These are phyloP conservation scores for Oidiodendron maius DNA, from an alignment of 495 filamentous ascomycete genomes.

Conservation along the genomic window DNA sequence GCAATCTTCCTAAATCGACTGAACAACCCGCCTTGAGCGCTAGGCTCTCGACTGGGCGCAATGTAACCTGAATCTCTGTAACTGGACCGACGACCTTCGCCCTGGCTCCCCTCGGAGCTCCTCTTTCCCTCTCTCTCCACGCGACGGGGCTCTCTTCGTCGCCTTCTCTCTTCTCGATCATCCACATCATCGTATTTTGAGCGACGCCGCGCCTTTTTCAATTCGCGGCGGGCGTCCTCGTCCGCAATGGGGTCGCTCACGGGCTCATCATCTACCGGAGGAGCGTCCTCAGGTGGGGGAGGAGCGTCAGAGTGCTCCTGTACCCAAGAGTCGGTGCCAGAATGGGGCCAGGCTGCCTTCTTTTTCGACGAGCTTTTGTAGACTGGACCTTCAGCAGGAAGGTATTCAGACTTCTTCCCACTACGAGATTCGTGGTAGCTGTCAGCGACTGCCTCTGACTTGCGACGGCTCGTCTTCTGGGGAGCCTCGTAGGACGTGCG, in stretches of 20 bases:
- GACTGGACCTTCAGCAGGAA: conserved; percentile 24
- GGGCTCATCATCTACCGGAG: conserved; percentile 21
- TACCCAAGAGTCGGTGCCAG: conserved; percentile 52
- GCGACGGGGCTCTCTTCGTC: conserved; percentile 38
- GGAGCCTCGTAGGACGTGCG: conserved; percentile 26
- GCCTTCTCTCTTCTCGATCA: conserved; percentile 35
- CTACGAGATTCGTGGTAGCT: conserved; percentile 37
- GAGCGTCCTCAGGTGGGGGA: conserved; percentile 37
- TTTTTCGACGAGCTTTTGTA: conserved; percentile 20
- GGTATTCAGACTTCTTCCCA: conserved; percentile 31
- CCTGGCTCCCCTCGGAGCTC: conserved; percentile 23
- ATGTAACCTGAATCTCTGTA: conserved; percentile 30
- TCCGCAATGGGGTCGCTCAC: conserved; percentile 18
- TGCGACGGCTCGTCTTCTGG: conserved; percentile 25
- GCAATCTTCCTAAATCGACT: conserved; percentile 47
- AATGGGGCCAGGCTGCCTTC: conserved; percentile 42
- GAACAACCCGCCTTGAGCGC: conserved; percentile 33
- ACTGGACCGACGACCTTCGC: conserved; percentile 24
- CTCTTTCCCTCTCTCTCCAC: conserved; percentile 16
- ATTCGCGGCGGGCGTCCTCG: conserved; percentile 40
- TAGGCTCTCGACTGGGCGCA: conserved; percentile 25
- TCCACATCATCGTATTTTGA: conserved; percentile 42
- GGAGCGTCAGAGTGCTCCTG: conserved; percentile 54
- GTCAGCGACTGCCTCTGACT: conserved; percentile 32
- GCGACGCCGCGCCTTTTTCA: conserved; percentile 36